phyloP scores from a whole-genome alignment of 2,329 filamentous ascomycete genomes.

The Aureobasidium sp. region DNA sequence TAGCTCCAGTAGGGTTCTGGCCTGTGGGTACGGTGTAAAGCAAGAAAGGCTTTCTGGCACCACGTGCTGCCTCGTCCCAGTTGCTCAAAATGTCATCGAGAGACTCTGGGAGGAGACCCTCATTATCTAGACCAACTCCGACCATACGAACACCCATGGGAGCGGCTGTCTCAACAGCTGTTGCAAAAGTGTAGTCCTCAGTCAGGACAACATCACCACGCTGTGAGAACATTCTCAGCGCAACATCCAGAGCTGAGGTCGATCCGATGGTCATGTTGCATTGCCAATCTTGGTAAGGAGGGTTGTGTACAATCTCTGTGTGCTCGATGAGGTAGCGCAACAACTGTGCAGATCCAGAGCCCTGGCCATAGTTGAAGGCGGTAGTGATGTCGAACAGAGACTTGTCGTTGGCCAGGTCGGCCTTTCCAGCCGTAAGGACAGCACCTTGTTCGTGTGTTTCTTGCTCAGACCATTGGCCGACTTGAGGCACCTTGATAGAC shows the following conservation, averaged over 20 bases:
- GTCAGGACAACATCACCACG: constrained; percentile 73
- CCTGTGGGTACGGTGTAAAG: constrained; percentile 72
- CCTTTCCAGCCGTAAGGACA: constrained; percentile 65
- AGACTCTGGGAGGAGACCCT: constrained; percentile 55
- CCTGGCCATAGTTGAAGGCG: constrained; percentile 88
- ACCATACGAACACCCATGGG: constrained; percentile 56
- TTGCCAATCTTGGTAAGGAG: constrained; percentile 86
- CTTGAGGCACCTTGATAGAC: constrained; percentile 62
- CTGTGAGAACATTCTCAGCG: constrained; percentile 71
- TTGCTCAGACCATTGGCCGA: constrained; percentile 63
- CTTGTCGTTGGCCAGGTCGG: constrained; percentile 64
- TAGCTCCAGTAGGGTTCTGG: constrained; percentile 86
- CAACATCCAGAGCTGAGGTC: constrained; percentile 78
- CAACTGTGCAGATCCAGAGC: constrained; percentile 77
- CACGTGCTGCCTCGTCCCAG: constrained; percentile 54
- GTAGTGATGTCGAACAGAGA: constrained; percentile 70
- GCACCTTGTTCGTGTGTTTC: constrained; percentile 56
- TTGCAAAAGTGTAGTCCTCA: constrained; percentile 87
- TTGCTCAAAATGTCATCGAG: constrained; percentile 57
- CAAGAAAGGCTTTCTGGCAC: constrained; percentile 57
- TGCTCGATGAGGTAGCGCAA: constrained; percentile 90
- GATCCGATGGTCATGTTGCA: constrained; percentile 77
- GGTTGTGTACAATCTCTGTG: constrained; percentile 80
- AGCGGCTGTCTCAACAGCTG: constrained; percentile 58
- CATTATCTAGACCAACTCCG: constrained; percentile 57